Base-by-base conservation (phyloP, 345 rosid genomes). In the Syzygium oleosum region DNA sequence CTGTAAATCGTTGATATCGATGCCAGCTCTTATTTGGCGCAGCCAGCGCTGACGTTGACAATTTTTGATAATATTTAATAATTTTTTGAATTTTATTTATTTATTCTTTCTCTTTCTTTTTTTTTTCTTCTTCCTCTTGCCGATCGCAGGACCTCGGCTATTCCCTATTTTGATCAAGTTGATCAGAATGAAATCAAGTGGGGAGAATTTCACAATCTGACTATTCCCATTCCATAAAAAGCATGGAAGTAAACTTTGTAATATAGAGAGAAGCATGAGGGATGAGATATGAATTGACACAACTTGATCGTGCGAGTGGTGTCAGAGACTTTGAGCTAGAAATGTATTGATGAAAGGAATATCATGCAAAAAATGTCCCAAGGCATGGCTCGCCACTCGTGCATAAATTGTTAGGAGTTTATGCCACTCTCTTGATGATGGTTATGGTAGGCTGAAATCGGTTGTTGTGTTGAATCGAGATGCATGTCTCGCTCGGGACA, bases 331-430 rank as follows among this genome's bases (percentile, higher is more conserved):
- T 58, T 25, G 65, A 11, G 27, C 65, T 54, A 2, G 14, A 56
- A 56, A 58, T 58, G 3, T 58, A 11, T n/a, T 23, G 29, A 5
- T 11, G 65, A 58, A 58, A 58, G 14, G 29, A 58, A 23, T 25
- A 58, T 25, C 63, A 11, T 11, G 65, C 29, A 25, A 58, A 58
- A 55, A 58, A 58, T 58, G 15, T 58, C 15, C 29, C 5, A 58
- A 58, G 1, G 29, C 0, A 0, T 0, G 65, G 15, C 15, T 2
- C 5, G 3, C 2, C 29, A 10, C 1, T 14, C 7, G 1, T 25
- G 65, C 7, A 23, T 11, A 10, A 58, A 23, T 2, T 58, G 7
- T 12, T 0, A 2, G 1, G 65, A 58, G 29, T 58, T 25, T 25
- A 58, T 58, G 31, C 2, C 15, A 58, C 65, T 25, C 29, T 58